These are phyloP conservation scores for Delonix regia DNA, from an alignment of 306 rosid genomes.

Conservation along the genomic window DNA sequence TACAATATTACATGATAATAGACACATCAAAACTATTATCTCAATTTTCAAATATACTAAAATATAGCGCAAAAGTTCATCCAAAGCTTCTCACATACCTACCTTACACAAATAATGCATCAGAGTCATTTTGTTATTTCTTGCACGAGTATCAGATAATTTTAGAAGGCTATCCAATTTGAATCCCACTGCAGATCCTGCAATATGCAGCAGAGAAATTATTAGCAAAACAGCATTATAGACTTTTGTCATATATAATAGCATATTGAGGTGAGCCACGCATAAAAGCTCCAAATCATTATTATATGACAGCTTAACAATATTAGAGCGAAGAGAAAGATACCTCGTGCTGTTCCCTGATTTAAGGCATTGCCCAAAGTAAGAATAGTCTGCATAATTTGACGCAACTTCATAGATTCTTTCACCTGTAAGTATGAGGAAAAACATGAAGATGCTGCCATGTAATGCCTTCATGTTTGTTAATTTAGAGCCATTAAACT, in stretches of 20 bases:
- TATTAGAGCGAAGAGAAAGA: conserved; percentile 21
- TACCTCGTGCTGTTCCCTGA: conserved; percentile 98
- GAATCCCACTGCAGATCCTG: conserved; percentile 99
- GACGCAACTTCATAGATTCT: conserved; percentile 90
- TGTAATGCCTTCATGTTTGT: conserved; percentile 23
- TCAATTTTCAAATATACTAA: conserved; percentile 28
- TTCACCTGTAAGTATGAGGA: conserved; percentile 70
- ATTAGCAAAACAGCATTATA: conserved; percentile 25
- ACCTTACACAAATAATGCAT: conserved; percentile 99
- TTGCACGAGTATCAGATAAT: conserved; percentile 97
- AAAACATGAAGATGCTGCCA: conserved; percentile 28
- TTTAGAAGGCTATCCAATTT: conserved; percentile 98
- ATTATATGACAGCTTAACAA: conserved; percentile 10
- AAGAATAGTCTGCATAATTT: conserved; percentile 98
- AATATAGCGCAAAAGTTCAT: conserved; percentile 5
- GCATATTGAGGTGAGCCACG: conserved; percentile 13
- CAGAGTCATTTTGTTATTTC: conserved; percentile 97
- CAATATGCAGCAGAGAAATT: conserved; percentile 34
- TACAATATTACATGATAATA: conserved; percentile 9
- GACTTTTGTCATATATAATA: conserved; percentile 15
- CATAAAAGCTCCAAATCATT: conserved; percentile 29
- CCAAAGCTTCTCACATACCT: conserved; percentile 33
- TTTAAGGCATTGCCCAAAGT: conserved; percentile 95
- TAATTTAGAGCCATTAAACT: conserved; percentile 33
- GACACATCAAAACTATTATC: conserved; percentile 8